Evolutionary conservation across 805 yeast species (phyloP), one percentile per base, ranked within the genome.

Genomic region (Allodekkera sacchari): DNA sequence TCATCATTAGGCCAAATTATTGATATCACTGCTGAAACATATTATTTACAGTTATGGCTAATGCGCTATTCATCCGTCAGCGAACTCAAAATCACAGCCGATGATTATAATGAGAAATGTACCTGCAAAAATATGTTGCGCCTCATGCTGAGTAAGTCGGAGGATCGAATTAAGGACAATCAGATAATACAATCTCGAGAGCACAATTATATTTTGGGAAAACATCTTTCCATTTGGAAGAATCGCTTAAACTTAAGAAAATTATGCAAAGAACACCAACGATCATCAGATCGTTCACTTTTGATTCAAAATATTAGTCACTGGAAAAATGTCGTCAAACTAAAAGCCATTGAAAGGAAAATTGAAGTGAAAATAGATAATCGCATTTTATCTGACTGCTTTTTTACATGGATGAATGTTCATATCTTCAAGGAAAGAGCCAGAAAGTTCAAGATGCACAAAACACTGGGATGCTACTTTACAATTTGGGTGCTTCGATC

Each of bases 41-140:
- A 34, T 18, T 42, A 33, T 20, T 33, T 42, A 18, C 28, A 22
- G 5, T 10, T 31, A 8, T 43, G 42, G 42, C 9, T 6, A n/a
- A 6, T n/a, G 7, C 9, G 12, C n/a, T 6, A 12, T 6, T 13
- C 9, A 6, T 7, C 11, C n/a, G 10, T 2, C 17, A 14, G 21
- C n/a, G 21, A 17, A 9, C 14, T 27, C 11, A 12, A 11, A 9
- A 2, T 7, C 11, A 17, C 17, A 18, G 22, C 22, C 6, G 12
- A 10, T 6, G 17, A 14, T 15, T 11, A 7, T 7, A 10, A 17
- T 8, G 22, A 17, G 17, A 18, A 15, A 3, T 17, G 13, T 17
- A 9, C 18, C 14, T n/a, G 18, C 12, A 15, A 10, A 15, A 9
- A 10, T 15, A 18, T n/a, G 22, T 11, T 11, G 7, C 12, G 9